Evolutionary conservation across 2,329 filamentous ascomycete species (phyloP).

Genomic region (Aspergillus melleus): DNA sequence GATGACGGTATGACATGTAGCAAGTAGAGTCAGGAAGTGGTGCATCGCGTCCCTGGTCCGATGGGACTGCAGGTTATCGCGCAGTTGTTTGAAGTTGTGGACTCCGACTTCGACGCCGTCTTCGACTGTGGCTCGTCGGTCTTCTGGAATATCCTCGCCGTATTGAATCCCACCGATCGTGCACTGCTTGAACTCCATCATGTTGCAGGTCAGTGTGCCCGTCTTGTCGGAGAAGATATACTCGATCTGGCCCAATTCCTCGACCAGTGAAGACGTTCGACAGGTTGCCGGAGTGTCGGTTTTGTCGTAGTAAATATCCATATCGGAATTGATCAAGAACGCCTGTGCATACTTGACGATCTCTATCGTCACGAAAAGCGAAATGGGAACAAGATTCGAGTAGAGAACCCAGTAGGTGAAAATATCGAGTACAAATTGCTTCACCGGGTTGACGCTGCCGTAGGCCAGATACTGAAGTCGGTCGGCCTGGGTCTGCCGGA

Average conservation of each 20-base stretch:
- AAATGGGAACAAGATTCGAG: constrained; percentile 94
- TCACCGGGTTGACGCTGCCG: constrained; percentile 63
- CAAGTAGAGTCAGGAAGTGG: constrained; percentile 82
- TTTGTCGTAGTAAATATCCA: constrained; percentile 97
- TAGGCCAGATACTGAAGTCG: constrained; percentile 74
- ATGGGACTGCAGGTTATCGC: constrained; percentile 66
- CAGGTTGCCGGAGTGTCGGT: constrained; percentile 95
- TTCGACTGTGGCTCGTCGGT: constrained; percentile 75
- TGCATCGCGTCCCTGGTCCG: constrained; percentile 63
- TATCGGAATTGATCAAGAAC: constrained; percentile 94
- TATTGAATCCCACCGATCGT: constrained; percentile 94
- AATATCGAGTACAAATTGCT: constrained; percentile 88
- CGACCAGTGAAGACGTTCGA: constrained; percentile 91
- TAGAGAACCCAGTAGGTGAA: constrained; percentile 99
- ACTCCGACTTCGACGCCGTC: constrained; percentile 77
- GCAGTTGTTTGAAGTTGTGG: constrained; percentile 77
- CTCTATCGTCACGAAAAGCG: constrained; percentile 95
- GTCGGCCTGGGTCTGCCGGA: constrained; percentile 62
- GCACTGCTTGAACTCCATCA: constrained; percentile 98
- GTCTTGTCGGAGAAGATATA: constrained; percentile 99
- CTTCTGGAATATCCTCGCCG: constrained; percentile 86
- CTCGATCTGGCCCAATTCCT: constrained; percentile 96
- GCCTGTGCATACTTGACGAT: constrained; percentile 98
- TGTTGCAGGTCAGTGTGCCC: constrained; percentile 93
- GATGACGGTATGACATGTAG: constrained; percentile 96